Evolutionary conservation across 768 basidiomycete species (phyloP), one percentile per base, ranked within the genome.

Genomic region (Leccinum obscurum): DNA sequence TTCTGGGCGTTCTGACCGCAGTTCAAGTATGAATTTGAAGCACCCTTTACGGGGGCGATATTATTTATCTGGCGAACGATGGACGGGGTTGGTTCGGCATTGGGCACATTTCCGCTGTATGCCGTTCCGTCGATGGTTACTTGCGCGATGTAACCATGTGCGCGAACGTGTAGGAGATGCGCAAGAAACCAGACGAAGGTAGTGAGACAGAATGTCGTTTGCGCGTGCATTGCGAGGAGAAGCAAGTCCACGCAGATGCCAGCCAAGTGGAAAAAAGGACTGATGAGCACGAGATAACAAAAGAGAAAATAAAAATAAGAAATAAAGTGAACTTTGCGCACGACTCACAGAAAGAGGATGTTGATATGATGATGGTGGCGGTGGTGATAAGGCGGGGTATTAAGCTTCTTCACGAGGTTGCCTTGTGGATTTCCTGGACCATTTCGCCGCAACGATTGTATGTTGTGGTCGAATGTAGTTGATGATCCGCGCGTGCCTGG

Each of bases 1-100:
- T 76, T 70, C 52, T 77, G 72, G 3, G 86, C 82, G 35, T 78
- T 73, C 20, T 77, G 74, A 11, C 89, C 89, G 63, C 89, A 91
- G 71, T 83, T 86, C 11, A 88, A 53, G 55, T 76, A 77, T 2
- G 80, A 65, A 65, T 88, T 89, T 41, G 57, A 73, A 20, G 86
- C 80, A 41, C 85, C 85, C 71, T 89, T 83, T 62, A 83, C 80
- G 2, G 84, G 83, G 0, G 70, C 61, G 60, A 78, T 77, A 62
- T 68, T 69, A 57, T 75, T 68, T 54, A 85, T 75, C 54, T 77
- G 76, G 22, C 83, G 81, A 46, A 85, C 76, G 22, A 81, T 78
- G 53, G 76, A 74, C 8, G 77, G 72, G 53, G 63, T 65, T 62
- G 73, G 69, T 55, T 75, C 26, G 26, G 26, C 26, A 4, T 26